Percentiles rank a stretch among this genome's conserved stretches.
Evolutionary conservation across 371 early-diverging fungal species (phyloP).

Genomic region (Haplosporangium sp.): DNA sequence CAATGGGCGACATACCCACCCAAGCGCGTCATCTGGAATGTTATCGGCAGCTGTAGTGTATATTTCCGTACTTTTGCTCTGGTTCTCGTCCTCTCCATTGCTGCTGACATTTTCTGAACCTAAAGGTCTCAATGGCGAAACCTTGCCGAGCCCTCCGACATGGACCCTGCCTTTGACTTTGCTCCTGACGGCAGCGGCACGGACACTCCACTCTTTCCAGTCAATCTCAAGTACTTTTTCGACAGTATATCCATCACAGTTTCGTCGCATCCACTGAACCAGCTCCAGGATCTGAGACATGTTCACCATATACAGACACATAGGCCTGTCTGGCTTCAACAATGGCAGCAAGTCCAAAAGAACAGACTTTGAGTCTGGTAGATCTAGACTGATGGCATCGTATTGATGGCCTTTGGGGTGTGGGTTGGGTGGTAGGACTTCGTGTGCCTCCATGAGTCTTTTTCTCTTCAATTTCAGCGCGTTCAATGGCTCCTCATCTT

Average conservation of each 20-base stretch:
- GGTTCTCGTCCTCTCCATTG: conserved; percentile 1
- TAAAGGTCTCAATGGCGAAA: conserved; percentile 10
- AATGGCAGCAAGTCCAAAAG: conserved; percentile 59
- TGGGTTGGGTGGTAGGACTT: conserved; percentile 34
- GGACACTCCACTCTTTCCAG: conserved; percentile 80
- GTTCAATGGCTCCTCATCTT: conserved; percentile 15
- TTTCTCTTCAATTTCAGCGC: conserved; percentile 23
- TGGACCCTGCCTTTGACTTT: conserved; percentile 47
- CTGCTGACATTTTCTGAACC: not conserved
- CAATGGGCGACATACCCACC: conserved; percentile 74
- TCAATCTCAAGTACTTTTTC: conserved; percentile 74
- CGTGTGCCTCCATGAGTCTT: conserved; percentile 12
- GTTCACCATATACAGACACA: conserved; percentile 79
- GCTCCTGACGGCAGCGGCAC: conserved; percentile 69
- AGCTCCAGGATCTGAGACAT: conserved; percentile 80
- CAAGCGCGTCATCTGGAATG: conserved; percentile 50
- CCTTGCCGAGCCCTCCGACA: conserved; percentile 44
- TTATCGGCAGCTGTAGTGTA: conserved; percentile 33
- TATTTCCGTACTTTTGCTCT: conserved; percentile 4
- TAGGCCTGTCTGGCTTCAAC: conserved; percentile 72
- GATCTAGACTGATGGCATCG: conserved; percentile 77
- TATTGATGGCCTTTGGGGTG: conserved; percentile 56
- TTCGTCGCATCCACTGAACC: conserved; percentile 57
- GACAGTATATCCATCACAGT: conserved; percentile 51
- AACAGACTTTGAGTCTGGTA: conserved; percentile 72